phyloP scores from a whole-genome alignment of 768 basidiomycete genomes.

The Tylopilus intermedius region DNA sequence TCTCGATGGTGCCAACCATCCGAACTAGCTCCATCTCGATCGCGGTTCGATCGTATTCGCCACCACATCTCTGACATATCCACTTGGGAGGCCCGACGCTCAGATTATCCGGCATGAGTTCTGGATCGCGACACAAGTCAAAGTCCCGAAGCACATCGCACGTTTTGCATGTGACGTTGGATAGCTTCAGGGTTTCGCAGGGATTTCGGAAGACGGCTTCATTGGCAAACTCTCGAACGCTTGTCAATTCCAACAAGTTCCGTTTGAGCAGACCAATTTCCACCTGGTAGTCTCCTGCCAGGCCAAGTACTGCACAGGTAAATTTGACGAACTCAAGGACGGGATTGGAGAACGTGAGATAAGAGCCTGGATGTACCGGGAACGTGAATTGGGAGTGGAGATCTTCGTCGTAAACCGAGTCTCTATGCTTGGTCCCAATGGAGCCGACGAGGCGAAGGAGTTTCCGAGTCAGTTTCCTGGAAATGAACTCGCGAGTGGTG shows the following conservation, averaged over 20 bases:
- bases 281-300: conserved; percentile 76
- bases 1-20: conserved; percentile 63
- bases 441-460: conserved; percentile 66
- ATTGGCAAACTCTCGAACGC: conserved; percentile 78
- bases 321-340: conserved; percentile 88
- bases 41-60: conserved; percentile 81
- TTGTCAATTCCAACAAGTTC: conserved; percentile 82
- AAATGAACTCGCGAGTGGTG: conserved; percentile 67
- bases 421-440: conserved; percentile 56
- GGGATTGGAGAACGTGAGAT: conserved; percentile 74
- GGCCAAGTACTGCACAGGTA: conserved; percentile 70
- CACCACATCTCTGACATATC: conserved; percentile 67
- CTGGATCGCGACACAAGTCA: conserved; percentile 91
- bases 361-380: conserved; percentile 82
- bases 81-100: conserved; percentile 52
- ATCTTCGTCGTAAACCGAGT: conserved; percentile 53
- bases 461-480: conserved; percentile 73
- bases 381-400: conserved; percentile 62
- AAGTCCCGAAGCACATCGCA: conserved; percentile 87
- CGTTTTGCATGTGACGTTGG: conserved; percentile 82
- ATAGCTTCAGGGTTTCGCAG: conserved; percentile 79
- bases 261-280: conserved; percentile 88
- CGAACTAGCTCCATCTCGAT: conserved; percentile 88
- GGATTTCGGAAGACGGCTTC: conserved; percentile 89
- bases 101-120: conserved; percentile 59